Conservation (phyloP, 495 filamentous ascomycete species). For the Penicillium steckii region DNA sequence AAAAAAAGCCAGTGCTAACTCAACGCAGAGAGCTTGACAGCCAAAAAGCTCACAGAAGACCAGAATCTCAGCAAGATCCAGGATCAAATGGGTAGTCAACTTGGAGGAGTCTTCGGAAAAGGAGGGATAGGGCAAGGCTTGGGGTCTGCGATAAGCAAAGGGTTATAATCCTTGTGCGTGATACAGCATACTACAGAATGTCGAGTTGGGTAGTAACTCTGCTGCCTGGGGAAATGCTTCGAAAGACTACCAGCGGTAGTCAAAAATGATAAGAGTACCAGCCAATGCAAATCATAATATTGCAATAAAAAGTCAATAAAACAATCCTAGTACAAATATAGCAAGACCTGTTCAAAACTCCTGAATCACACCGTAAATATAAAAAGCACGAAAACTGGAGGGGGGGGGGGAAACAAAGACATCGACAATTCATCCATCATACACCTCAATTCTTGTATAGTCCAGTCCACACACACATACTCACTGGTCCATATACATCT, state of each 20-base stretch:
- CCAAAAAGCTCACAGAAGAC: constrained; percentile 33
- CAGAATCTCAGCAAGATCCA: constrained; percentile 37
- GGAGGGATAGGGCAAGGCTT: constrained; percentile 19
- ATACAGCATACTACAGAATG: too few species aligned
- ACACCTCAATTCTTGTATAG: background rate
- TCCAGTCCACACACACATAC: background rate
- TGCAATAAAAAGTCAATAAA: background rate
- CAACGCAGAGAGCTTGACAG: constrained; percentile 31
- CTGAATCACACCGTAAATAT: too few species aligned
- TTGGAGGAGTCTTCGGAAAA: constrained; percentile 25
- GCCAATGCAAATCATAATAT: too few species aligned
- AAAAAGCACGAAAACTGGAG: too few species aligned
- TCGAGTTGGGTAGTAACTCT: too few species aligned
- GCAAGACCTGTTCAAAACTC: too few species aligned
- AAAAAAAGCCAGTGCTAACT: too few species aligned
- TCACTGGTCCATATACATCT: constrained; percentile 24
- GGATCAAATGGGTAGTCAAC: constrained; percentile 28
- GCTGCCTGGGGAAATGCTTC: background rate
- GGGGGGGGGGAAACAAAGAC: too few species aligned
- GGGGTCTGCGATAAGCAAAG: constrained; percentile 26
- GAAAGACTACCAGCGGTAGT: background rate
- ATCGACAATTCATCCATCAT: background rate
- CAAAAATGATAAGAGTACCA: background rate
- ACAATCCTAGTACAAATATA: background rate
- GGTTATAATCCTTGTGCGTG: constrained; percentile 3